Base-by-base conservation (phyloP, 1,139 yeast genomes). In the Debaryomyces sp. region DNA sequence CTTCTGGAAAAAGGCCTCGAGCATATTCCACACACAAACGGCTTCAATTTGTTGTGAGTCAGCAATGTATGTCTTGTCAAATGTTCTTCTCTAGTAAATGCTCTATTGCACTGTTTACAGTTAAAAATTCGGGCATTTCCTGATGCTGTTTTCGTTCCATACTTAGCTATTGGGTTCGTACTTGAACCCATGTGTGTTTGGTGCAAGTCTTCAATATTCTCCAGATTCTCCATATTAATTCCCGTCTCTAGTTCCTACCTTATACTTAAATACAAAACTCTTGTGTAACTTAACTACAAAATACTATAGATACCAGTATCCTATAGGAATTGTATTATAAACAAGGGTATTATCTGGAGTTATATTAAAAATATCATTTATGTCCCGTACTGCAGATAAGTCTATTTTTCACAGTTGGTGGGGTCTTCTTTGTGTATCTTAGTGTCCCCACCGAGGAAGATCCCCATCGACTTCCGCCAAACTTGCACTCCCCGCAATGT, bases 1-100 rank as follows among this genome's bases (percentile, higher is more conserved):
- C 98, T 69, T 55, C 99, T 75, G 8, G 97, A 96, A 71, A 94
- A 94, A 61, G 96, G 89, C 42, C 98, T 82, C 44, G 94, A 95
- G 66, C 99, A 94, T 21, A 94, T 94, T 1, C 96, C 96, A 70
- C 99, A 94, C 54, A 88, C 88, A 68, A 73, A 76, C 2, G 81
- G 81, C 54, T 75, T 76, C 47, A 75, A 62, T 51, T 75, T 75
- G 59, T 76, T 75, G 54, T 76, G 81, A 10, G 81, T 76, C 46
- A 71, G 69, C 41, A 73, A 60, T 15, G 75, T 68, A 53, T 76
- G 81, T 49, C 81, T 62, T 17, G 79, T 73, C 44, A 76, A 62
- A 53, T 76, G 81, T 54, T 76, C 81, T 57, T 76, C 80, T 51
- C 81, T 60, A 21, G 80, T 76, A 57, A 76, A 76, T 4, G 81